Evolutionary conservation across 2,329 filamentous ascomycete species (phyloP).

Genomic region (Incumbomyces delicatus): DNA sequence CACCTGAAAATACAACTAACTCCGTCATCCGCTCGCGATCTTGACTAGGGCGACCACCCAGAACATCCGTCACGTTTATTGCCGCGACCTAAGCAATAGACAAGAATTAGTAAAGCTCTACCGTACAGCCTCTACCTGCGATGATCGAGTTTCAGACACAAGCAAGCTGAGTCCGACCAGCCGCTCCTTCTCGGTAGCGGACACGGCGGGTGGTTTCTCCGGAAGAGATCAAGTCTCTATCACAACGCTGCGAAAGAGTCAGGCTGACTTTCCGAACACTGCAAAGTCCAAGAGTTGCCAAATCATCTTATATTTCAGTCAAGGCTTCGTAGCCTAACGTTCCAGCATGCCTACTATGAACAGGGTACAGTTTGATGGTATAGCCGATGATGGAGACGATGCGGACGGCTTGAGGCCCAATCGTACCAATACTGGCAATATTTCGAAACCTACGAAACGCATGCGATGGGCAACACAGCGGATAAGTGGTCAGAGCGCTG

Average conservation of each 20-base stretch:
- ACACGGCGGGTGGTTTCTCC: too few species aligned
- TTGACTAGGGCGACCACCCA: too few species aligned
- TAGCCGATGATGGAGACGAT: neutral
- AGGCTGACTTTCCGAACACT: too few species aligned
- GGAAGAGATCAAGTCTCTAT: too few species aligned
- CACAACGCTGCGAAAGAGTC: too few species aligned
- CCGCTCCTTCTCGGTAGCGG: neutral
- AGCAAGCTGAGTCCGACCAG: neutral
- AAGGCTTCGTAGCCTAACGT: too few species aligned
- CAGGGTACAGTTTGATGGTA: conserved; percentile 15
- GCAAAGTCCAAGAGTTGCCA: too few species aligned
- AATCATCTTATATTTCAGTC: too few species aligned
- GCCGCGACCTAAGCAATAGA: neutral
- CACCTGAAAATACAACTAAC: too few species aligned
- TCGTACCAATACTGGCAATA: conserved; percentile 33
- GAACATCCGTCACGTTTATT: too few species aligned
- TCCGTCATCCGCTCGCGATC: too few species aligned
- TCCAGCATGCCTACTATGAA: conserved; percentile 11
- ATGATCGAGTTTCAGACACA: neutral
- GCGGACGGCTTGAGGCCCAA: conserved; percentile 1
- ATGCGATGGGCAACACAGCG: conserved; percentile 96
- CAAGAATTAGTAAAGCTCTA: neutral
- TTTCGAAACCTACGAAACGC: conserved; percentile 59
- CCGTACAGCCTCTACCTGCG: neutral
- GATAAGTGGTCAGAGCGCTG: conserved; percentile 63